phyloP scores from a whole-genome alignment of 352 stramenopile species.

The Halophytophthora polymorphica region DNA sequence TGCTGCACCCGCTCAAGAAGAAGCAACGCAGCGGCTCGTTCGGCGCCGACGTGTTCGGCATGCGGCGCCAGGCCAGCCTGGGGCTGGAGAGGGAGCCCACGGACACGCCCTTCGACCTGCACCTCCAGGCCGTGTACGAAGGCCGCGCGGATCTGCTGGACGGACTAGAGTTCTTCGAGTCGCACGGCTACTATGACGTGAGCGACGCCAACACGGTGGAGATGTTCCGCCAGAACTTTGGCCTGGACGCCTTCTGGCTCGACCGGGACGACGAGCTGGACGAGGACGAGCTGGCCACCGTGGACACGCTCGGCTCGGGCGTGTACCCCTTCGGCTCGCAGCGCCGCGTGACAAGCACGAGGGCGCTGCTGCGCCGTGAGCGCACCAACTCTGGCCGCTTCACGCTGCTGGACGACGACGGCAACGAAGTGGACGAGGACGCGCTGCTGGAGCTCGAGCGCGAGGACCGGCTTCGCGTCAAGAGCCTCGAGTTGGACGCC shows the following conservation, averaged over 20 bases:
- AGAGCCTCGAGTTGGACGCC: slow-evolving; percentile 58
- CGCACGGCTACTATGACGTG: slow-evolving; percentile 81
- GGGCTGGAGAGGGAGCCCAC: slow-evolving; percentile 1
- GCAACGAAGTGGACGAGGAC: slow-evolving; percentile 64
- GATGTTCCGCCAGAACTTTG: slow-evolving; percentile 78
- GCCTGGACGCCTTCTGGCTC: slow-evolving; percentile 62
- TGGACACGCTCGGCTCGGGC: slow-evolving; percentile 19
- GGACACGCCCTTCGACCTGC: slow-evolving; percentile 55
- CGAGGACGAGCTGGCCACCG: slow-evolving; percentile 7
- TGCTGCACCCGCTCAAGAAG: slow-evolving; percentile 23
- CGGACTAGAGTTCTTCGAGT: slow-evolving; percentile 75
- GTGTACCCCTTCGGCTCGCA: slow-evolving; percentile 41
- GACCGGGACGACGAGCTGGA: slow-evolving; percentile 26
- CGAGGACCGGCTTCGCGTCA: slow-evolving; percentile 45
- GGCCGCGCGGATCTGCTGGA: slow-evolving; percentile 39
- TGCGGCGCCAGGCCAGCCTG: slow-evolving; percentile 11
- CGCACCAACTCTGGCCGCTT: slow-evolving; percentile 42
- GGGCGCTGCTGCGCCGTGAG: slow-evolving; percentile 23
- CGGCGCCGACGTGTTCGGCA: slow-evolving; percentile 7
- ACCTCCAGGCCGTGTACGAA: slow-evolving; percentile 64
- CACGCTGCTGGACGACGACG: slow-evolving; percentile 60
- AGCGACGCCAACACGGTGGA: slow-evolving; percentile 77
- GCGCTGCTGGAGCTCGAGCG: slow-evolving; percentile 44
- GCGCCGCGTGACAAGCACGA: slow-evolving; percentile 28
- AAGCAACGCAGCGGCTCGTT: slow-evolving; percentile 30